These are phyloP conservation scores for Diutina rugosa DNA, from an alignment of 1,139 yeast genomes.

Conservation along the genomic window DNA sequence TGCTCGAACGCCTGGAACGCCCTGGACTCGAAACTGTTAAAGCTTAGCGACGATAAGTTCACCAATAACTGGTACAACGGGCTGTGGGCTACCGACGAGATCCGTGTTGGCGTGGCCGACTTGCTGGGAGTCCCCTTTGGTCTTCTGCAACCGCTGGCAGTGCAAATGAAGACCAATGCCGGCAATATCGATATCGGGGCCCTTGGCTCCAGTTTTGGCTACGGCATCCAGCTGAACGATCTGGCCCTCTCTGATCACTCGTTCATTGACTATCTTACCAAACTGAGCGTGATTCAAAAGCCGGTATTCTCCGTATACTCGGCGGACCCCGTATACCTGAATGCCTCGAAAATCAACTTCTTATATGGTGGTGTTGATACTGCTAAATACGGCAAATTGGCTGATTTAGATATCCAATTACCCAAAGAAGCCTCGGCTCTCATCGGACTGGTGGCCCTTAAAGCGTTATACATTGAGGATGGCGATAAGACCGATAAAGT, in stretches of 20 bases:
- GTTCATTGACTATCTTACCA: background rate
- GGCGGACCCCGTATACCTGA: background rate
- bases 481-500: background rate
- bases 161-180: background rate
- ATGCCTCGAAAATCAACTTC: background rate
- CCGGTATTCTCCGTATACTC: background rate
- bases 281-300: background rate
- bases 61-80: constrained; percentile 1
- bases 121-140: background rate
- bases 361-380: background rate
- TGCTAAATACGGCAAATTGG: background rate
- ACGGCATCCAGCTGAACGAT: background rate
- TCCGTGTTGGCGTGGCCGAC: background rate
- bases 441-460: background rate
- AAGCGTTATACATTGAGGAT: background rate
- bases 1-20: background rate
- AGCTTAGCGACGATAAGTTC: background rate
- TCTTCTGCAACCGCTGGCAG: background rate
- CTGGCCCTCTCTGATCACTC: background rate
- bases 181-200: background rate
- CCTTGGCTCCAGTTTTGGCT: background rate
- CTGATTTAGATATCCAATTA: background rate
- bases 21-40: background rate
- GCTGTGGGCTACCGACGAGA: background rate
- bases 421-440: background rate